These are phyloP conservation scores for Megacollybia marginata DNA, from an alignment of 768 basidiomycete species.

Conservation along the genomic window DNA sequence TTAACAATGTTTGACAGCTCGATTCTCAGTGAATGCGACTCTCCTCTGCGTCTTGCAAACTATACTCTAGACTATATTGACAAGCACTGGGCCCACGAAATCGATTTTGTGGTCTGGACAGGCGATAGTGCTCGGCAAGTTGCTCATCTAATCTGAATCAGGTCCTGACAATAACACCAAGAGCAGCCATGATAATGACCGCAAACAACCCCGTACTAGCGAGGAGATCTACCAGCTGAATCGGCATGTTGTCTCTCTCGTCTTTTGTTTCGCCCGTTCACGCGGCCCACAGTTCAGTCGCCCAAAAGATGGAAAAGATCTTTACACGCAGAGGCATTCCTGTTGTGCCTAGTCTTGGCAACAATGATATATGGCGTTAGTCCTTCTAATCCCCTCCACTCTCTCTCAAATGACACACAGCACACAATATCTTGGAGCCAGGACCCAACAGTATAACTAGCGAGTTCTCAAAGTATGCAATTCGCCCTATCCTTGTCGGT, in stretches of 20 bases:
- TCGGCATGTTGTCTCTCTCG: slow-evolving; percentile 16
- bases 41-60: slow-evolving; percentile 74
- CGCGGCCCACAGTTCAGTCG: slow-evolving; percentile 27
- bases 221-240: slow-evolving; percentile 77
- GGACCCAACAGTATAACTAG: slow-evolving; percentile 65
- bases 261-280: too few species aligned
- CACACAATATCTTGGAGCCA: slow-evolving; percentile 10
- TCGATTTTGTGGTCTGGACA: slow-evolving; percentile 91
- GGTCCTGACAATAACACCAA: background rate
- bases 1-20: background rate
- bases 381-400: slow-evolving; percentile 1
- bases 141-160: background rate
- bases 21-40: slow-evolving; percentile 64
- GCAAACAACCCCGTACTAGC: slow-evolving; percentile 54
- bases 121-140: slow-evolving; percentile 66
- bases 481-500: background rate
- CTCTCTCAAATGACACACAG: background rate
- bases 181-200: background rate
- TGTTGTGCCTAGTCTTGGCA: slow-evolving; percentile 81
- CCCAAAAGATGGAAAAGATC: slow-evolving; percentile 62
- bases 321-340: slow-evolving; percentile 67
- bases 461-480: slow-evolving; percentile 59
- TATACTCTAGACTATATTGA: slow-evolving; percentile 75
- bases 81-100: slow-evolving; percentile 70
- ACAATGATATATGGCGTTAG: slow-evolving; percentile 90